Percentiles rank a stretch among this genome's conserved stretches.
Evolutionary conservation across 75 land plant genomes (phyloP).

Genomic region (Gnetum montanum): DNA sequence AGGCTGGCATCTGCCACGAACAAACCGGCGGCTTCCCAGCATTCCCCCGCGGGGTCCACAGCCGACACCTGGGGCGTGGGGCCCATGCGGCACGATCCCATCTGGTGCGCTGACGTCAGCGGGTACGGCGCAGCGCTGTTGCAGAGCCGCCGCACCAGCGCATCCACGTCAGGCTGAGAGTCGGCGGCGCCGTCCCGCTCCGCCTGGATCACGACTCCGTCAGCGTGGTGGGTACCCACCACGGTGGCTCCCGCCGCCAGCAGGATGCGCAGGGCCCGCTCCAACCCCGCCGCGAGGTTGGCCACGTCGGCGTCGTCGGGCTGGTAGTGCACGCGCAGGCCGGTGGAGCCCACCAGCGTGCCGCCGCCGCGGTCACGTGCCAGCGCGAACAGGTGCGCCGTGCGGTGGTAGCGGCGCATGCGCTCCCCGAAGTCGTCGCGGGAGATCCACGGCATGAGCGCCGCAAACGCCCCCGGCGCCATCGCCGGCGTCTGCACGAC

Average conservation of each 20-base stretch:
- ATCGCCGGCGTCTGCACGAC: slow-evolving; percentile 47
- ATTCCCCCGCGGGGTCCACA: slow-evolving; percentile 74
- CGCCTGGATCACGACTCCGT: slow-evolving; percentile 47
- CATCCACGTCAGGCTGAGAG: slow-evolving; percentile 17
- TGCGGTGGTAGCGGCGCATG: slow-evolving; percentile 43
- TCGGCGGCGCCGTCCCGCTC: slow-evolving; percentile 13
- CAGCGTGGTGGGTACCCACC: slow-evolving; percentile 57
- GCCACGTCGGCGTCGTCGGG: slow-evolving; percentile 28
- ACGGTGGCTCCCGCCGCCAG: slow-evolving; percentile 76
- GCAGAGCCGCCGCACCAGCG: slow-evolving; percentile 22
- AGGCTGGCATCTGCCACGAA: slow-evolving; percentile 80
- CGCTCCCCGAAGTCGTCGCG: slow-evolving; percentile 43
- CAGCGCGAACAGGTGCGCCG: slow-evolving; percentile 42
- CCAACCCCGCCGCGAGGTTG: slow-evolving; percentile 29
- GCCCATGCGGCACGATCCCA: slow-evolving; percentile 91
- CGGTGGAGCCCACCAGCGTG: slow-evolving; percentile 19
- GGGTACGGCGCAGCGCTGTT: slow-evolving; percentile 26
- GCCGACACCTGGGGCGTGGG: slow-evolving; percentile 42
- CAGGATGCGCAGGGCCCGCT: slow-evolving; percentile 46
- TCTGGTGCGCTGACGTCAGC: slow-evolving; percentile 68
- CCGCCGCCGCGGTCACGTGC: slow-evolving; percentile 50
- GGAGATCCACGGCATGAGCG: slow-evolving; percentile 53
- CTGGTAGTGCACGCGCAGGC: slow-evolving; percentile 19
- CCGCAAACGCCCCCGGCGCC: slow-evolving; percentile 39
- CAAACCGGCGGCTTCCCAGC: slow-evolving; percentile 79